Percentiles rank a stretch among this genome's conserved stretches.
These are phyloP conservation scores for Fraxinus angustifolia DNA, from an alignment of 305 asterid genomes.

Conservation along the genomic window DNA sequence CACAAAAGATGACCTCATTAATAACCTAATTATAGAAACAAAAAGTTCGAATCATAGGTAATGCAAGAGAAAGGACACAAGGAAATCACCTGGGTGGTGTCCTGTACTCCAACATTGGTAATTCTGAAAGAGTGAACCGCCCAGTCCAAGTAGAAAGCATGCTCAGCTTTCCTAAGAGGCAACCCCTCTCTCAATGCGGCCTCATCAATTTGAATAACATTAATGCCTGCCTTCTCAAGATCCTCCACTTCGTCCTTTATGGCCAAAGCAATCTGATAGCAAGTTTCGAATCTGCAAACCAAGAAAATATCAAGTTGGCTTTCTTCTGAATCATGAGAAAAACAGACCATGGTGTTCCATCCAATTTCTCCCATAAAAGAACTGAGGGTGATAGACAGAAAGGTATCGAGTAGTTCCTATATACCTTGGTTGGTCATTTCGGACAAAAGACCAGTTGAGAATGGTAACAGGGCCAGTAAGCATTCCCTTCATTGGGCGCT, in stretches of 20 bases:
- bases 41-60: not conserved
- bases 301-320: not conserved
- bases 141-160: constrained; percentile 79
- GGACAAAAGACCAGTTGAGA: constrained; percentile 96
- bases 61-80: not conserved
- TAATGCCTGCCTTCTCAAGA: constrained; percentile 72
- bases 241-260: constrained; percentile 82
- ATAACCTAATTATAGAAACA: not conserved
- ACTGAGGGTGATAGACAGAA: not conserved
- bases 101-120: constrained; percentile 61
- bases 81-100: constrained; percentile 61
- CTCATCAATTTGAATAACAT: constrained; percentile 71
- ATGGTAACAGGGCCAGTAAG: constrained; percentile 97
- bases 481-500: constrained; percentile 99
- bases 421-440: constrained; percentile 94
- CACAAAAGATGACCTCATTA: not conserved
- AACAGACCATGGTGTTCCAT: too few species aligned
- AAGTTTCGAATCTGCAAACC: constrained; percentile 53
- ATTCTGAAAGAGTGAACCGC: constrained; percentile 80
- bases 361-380: not conserved
- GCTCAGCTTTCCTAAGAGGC: constrained; percentile 73
- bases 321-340: not conserved
- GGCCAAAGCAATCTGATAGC: constrained; percentile 76
- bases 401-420: not conserved
- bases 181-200: constrained; percentile 81